Evolutionary conservation across 345 rosid genomes (phyloP).

Genomic region (Sapria himalayana): DNA sequence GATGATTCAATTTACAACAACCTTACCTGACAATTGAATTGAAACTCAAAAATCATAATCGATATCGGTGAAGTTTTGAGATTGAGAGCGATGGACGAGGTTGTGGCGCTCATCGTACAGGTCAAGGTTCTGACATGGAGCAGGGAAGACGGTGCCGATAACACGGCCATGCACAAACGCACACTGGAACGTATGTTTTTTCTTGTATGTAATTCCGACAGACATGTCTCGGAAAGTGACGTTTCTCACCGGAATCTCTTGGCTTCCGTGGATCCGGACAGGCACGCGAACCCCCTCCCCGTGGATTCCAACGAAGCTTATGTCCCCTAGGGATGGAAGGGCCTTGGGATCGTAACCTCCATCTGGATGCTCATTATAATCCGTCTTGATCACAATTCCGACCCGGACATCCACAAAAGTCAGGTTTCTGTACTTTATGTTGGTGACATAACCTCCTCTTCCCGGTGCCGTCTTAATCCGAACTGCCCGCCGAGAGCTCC

Average conservation of each 20-base stretch:
- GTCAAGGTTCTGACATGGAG: conserved; percentile 86
- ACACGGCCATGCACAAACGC: conserved; percentile 76
- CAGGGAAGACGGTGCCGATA: conserved; percentile 65
- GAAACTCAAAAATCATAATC: conserved; percentile 64
- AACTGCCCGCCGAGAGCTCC: conserved; percentile 88
- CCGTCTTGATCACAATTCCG: conserved; percentile 79
- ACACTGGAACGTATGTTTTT: conserved; percentile 85
- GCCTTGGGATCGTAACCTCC: conserved; percentile 61
- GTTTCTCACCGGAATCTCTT: conserved; percentile 60
- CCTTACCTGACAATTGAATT: no score
- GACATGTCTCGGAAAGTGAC: conserved; percentile 74
- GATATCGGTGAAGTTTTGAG: conserved; percentile 61
- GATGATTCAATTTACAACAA: no score
- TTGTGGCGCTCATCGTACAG: conserved; percentile 49
- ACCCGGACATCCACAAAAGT: conserved; percentile 75
- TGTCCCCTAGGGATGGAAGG: conserved; percentile 37
- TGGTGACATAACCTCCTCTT: conserved; percentile 65
- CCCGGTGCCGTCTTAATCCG: conserved; percentile 94
- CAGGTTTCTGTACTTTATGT: conserved; percentile 48
- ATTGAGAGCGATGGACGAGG: conserved; percentile 39
- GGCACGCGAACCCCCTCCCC: conserved; percentile 95
- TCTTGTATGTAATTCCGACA: conserved; percentile 77
- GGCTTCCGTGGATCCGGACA: conserved; percentile 81
- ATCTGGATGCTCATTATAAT: conserved; percentile 90
- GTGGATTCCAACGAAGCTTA: conserved; percentile 55